phyloP scores from a whole-genome alignment of 768 basidiomycete genomes.

The Tulasnella sp. region DNA sequence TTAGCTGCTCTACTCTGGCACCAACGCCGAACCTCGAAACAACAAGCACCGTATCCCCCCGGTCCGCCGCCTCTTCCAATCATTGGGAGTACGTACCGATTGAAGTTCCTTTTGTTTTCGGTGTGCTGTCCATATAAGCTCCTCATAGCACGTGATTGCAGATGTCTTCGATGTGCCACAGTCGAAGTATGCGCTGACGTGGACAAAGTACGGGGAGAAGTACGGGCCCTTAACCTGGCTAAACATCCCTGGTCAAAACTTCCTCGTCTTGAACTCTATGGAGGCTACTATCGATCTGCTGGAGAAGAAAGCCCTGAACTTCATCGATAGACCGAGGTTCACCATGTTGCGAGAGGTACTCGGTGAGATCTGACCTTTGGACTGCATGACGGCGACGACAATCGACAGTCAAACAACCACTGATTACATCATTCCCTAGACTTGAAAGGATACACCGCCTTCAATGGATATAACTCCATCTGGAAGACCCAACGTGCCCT shows the following conservation, averaged over 20 bases:
- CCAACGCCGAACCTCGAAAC: not conserved
- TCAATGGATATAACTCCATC: not conserved
- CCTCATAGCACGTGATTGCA: not conserved
- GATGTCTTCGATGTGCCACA: not conserved
- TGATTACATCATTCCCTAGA: not conserved
- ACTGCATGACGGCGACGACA: not conserved
- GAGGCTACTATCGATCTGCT: not conserved
- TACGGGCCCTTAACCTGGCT: slow-evolving; percentile 1
- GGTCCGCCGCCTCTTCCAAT: not conserved
- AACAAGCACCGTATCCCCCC: not conserved
- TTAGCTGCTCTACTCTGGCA: not conserved
- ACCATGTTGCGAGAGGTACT: not conserved
- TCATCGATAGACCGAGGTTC: not conserved
- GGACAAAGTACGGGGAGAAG: not conserved
- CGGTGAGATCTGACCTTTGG: not conserved
- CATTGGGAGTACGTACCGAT: not conserved
- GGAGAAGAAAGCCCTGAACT: not conserved
- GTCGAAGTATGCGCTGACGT: not conserved
- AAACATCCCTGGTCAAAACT: not conserved
- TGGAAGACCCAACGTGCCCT: not conserved
- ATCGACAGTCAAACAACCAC: not conserved
- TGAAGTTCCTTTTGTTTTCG: not conserved
- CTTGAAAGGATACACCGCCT: not conserved
- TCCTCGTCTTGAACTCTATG: not conserved
- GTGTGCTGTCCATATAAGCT: not conserved